Evolutionary conservation across 371 early-diverging fungal species (phyloP).

Genomic region (Actinomortierella ambigua): DNA sequence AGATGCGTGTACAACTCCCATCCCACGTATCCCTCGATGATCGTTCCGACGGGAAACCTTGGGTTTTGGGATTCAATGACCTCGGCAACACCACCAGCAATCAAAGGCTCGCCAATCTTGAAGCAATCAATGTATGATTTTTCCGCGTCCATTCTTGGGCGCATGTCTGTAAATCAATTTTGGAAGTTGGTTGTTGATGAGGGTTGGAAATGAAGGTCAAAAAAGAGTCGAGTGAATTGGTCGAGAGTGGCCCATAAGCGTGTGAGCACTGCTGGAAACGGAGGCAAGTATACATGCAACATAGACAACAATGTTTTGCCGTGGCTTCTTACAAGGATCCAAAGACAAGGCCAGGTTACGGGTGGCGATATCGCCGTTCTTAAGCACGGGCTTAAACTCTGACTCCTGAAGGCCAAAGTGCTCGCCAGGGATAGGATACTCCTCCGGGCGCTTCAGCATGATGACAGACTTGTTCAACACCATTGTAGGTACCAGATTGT

Average conservation of each 20-base stretch:
- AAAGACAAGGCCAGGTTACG: conserved; percentile 58
- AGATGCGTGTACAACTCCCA: conserved; percentile 62
- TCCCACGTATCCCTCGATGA: conserved; percentile 60
- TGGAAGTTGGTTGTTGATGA: neutral
- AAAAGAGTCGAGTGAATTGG: too few relatives aligned
- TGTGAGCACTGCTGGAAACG: too few relatives aligned
- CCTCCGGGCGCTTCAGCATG: conserved; percentile 50
- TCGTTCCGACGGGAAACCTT: conserved; percentile 63
- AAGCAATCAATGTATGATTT: conserved; percentile 62
- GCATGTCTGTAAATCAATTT: conserved; percentile 48
- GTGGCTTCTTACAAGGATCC: conserved; percentile 52
- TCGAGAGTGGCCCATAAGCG: too few relatives aligned
- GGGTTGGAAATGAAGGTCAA: too few relatives aligned
- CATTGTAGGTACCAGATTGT: too few relatives aligned
- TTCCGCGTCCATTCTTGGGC: conserved; percentile 63
- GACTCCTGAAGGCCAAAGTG: conserved; percentile 53
- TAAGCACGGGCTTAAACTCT: conserved; percentile 54
- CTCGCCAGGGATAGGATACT: conserved; percentile 49
- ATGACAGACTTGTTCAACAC: conserved; percentile 42
- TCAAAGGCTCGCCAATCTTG: conserved; percentile 59
- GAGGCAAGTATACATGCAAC: too few relatives aligned
- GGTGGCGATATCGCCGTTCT: conserved; percentile 59
- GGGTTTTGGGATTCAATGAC: conserved; percentile 64
- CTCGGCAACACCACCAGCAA: conserved; percentile 62
- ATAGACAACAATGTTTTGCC: neutral